phyloP scores from a whole-genome alignment of 495 filamentous ascomycete species.

The Hypoxylon fragiforme region DNA sequence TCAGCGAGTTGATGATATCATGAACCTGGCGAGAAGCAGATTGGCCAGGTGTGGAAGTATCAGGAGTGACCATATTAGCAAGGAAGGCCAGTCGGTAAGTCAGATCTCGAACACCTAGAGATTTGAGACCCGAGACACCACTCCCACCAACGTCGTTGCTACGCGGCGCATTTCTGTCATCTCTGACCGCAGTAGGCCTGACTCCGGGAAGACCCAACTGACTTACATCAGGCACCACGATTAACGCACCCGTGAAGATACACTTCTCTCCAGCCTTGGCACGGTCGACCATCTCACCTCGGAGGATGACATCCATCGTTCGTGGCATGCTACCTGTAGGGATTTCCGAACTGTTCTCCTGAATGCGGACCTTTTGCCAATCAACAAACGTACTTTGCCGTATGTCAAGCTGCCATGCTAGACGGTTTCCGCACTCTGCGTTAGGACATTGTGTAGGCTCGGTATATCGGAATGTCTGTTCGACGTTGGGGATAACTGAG shows the following conservation, averaged over 20 bases:
- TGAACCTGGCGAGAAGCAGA: constrained; percentile 46
- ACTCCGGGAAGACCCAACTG: constrained; percentile 90
- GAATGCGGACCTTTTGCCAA: constrained; percentile 97
- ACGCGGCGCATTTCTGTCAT: constrained; percentile 71
- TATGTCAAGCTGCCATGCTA: constrained; percentile 92
- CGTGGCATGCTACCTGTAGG: constrained; percentile 98
- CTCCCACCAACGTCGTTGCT: constrained; percentile 76
- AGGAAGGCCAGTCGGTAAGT: constrained; percentile 98
- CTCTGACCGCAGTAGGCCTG: constrained; percentile 80
- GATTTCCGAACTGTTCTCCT: constrained; percentile 98
- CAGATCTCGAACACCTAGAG: constrained; percentile 90
- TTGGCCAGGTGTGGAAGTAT: constrained; percentile 73
- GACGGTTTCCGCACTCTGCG: constrained; percentile 82
- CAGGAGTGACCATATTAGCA: constrained; percentile 94
- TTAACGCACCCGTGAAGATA: constrained; percentile 93
- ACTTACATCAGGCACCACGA: constrained; percentile 96
- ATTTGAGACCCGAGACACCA: constrained; percentile 86
- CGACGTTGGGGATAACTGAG: constrained; percentile 80
- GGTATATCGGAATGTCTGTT: constrained; percentile 97
- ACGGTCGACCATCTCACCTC: constrained; percentile 96
- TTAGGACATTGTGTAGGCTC: constrained; percentile 97
- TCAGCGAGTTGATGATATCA: constrained; percentile 81
- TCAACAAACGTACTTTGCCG: constrained; percentile 97
- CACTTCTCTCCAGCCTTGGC: constrained; percentile 98
- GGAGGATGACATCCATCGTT: constrained; percentile 96